Evolutionary conservation across 2,329 filamentous ascomycete species (phyloP), one percentile per base, ranked within the genome.

Genomic region (Calcarisporium arbuscula): DNA sequence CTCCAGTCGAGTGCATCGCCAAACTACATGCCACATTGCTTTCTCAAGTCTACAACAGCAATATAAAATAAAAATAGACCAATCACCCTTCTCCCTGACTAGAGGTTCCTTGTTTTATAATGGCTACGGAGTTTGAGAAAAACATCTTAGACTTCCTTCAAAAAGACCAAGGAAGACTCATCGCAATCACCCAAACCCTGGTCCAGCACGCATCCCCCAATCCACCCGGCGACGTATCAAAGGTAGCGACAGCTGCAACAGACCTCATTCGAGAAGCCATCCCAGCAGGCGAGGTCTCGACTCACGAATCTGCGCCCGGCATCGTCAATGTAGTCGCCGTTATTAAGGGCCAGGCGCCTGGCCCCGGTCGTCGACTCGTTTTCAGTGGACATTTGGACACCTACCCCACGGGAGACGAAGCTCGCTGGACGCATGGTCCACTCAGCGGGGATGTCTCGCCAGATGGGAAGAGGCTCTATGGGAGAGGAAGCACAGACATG

Each of bases 351-450:
- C 32, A 29, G 9, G 25, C 18, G n/a, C n/a, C n/a, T n/a, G n/a
- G n/a, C 15, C 25, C 17, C n/a, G 41, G 38, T 11, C 33, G 34
- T 20, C 30, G 34, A 8, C 34, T 42, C n/a, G 36, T 44, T 11
- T 44, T 44, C 21, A 35, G 34, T 21, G 41, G 35, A 17, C 39
- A 38, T 30, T 21, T 39, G 14, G 35, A 38, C 33, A 44, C 29
- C 20, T 44, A 39, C 30, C 31, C 41, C 11, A 27, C 28, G 6
- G 41, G 40, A 28, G 31, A 39, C 21, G 14, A 20, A 21, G 14
- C 28, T 11, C 16, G 30, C 28, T 41, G 41, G 39, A 38, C 32
- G 2, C 4, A 17, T 16, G 15, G 19, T 14, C 37, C 40, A 9
- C 34, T 36, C 14, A 31, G 35, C 23, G 40, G 37, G 7, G 18